Evolutionary conservation across 805 yeast species (phyloP).

Genomic region (Kurtzmaniella cleridarum): DNA sequence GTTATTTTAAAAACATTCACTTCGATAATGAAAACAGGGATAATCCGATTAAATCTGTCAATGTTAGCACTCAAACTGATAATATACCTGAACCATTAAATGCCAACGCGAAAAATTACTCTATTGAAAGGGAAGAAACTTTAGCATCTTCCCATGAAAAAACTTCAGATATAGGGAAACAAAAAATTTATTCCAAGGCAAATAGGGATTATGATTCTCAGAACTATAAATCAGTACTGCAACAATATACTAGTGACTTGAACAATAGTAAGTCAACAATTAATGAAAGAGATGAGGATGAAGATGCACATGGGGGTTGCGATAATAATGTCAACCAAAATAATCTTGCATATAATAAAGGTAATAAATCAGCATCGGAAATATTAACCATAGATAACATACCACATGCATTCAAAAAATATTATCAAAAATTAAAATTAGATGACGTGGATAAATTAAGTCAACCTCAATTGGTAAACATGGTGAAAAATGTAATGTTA

Average conservation of each 20-base stretch:
- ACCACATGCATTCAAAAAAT: constrained; percentile 16
- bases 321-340: neutral
- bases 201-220: too few species aligned
- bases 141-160: too few species aligned
- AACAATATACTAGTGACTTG: too few species aligned
- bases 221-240: too few species aligned
- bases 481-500: constrained; percentile 30
- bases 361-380: constrained; percentile 10
- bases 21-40: too few species aligned
- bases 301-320: neutral
- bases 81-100: too few species aligned
- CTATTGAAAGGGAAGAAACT: too few species aligned
- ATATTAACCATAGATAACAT: constrained; percentile 13
- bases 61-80: too few species aligned
- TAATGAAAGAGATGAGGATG: neutral
- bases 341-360: neutral
- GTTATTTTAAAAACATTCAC: constrained; percentile 1
- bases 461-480: constrained; percentile 22
- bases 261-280: neutral
- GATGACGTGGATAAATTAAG: constrained; percentile 24
- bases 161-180: too few species aligned
- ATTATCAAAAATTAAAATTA: constrained; percentile 21
- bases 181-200: too few species aligned
- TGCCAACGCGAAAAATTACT: too few species aligned
- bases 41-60: too few species aligned